A percentile compares a stretch with the other conserved stretches of the same genome.
These are phyloP conservation scores for Capsicum baccatum DNA, from an alignment of 257 asterid species.

Conservation along the genomic window DNA sequence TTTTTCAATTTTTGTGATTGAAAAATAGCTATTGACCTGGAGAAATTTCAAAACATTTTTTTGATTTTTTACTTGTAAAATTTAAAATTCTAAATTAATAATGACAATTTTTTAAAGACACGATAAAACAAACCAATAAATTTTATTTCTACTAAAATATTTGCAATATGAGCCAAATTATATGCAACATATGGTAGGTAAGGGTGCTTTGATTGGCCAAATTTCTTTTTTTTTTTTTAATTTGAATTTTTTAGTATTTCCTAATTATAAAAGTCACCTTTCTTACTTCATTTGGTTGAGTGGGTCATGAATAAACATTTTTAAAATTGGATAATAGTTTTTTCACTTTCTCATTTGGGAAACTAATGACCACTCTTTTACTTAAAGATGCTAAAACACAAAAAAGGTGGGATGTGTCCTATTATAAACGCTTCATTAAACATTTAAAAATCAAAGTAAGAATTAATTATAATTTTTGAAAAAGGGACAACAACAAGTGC, in stretches of 20 bases:
- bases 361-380: not conserved
- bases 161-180: not conserved
- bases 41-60: not conserved
- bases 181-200: not conserved
- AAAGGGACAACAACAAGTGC: not conserved
- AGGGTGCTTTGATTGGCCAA: not conserved
- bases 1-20: not conserved
- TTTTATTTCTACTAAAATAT: not conserved
- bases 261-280: not conserved
- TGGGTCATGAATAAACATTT: constrained; percentile 17
- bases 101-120: not conserved
- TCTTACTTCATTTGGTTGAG: constrained; percentile 12
- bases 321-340: not conserved
- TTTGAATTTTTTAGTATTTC: not conserved
- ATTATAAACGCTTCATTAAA: constrained; percentile 13
- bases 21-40: too few relatives aligned
- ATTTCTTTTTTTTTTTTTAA: not conserved
- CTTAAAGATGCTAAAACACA: not conserved
- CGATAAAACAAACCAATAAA: not conserved
- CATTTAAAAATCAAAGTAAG: not conserved
- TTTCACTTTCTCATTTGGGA: not conserved
- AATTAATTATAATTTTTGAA: not conserved
- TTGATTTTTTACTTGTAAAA: not conserved
- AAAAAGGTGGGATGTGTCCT: not conserved
- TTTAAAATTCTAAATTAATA: not conserved